A percentile compares a stretch with the other conserved stretches of the same genome.
Evolutionary conservation across 2,329 filamentous ascomycete genomes (phyloP).

Genomic region (Stachybotrys echinatus): DNA sequence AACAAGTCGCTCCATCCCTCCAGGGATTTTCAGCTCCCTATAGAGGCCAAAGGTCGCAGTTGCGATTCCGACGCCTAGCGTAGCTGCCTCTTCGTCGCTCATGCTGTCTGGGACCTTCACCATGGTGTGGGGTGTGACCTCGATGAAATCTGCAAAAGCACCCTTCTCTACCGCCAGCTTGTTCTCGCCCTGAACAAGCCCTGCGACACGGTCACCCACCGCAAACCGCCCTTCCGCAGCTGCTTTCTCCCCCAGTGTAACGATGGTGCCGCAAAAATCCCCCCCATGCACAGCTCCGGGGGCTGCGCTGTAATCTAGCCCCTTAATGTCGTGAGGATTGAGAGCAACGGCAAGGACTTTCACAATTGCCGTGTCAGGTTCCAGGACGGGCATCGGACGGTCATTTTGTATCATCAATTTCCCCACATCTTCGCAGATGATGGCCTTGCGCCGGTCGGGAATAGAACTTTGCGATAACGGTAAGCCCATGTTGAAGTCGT

Average conservation of each 20-base stretch:
- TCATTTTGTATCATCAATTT: slow-evolving; percentile 1
- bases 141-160: slow-evolving; percentile 23
- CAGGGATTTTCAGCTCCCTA: slow-evolving; percentile 19
- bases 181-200: slow-evolving; percentile 16
- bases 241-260: slow-evolving; percentile 14
- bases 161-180: slow-evolving; percentile 12
- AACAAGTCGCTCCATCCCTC: neutral
- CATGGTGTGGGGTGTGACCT: slow-evolving; percentile 11
- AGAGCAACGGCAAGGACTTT: slow-evolving; percentile 20
- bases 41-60: slow-evolving; percentile 24
- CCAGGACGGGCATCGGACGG: neutral
- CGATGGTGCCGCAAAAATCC: slow-evolving; percentile 28
- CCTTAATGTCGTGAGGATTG: slow-evolving; percentile 30
- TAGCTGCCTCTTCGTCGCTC: slow-evolving; percentile 17
- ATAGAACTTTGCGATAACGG: no score
- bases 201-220: slow-evolving; percentile 20
- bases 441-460: no score
- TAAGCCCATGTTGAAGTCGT: no score
- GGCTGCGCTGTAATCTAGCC: slow-evolving; percentile 16
- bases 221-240: slow-evolving; percentile 5
- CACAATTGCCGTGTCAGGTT: neutral
- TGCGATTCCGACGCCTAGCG: slow-evolving; percentile 15
- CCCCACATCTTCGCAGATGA: no score
- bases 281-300: slow-evolving; percentile 22
- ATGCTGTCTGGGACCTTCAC: slow-evolving; percentile 17